Conservation (phyloP, 192 early-diverging fungal genomes). For the Fimicolochytrium jonesii region DNA sequence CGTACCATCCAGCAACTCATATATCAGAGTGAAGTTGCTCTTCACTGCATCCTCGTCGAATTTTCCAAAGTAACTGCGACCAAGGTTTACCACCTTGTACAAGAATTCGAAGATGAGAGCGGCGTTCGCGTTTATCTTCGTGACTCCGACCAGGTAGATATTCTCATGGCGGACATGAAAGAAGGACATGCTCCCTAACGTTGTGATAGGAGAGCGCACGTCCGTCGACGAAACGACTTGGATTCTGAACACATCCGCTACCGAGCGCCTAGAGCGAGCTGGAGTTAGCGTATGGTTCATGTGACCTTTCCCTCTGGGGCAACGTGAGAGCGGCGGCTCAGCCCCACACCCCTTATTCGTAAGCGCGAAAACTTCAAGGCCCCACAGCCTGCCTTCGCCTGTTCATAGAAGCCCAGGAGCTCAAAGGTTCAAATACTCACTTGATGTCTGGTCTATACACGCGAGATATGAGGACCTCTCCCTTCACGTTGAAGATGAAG, state of each 20-base stretch:
- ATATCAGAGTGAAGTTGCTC: constrained; percentile 52
- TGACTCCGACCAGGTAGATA: constrained; percentile 88
- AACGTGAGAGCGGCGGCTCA: too few species aligned
- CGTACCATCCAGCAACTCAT: constrained; percentile 51
- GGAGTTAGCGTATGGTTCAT: too few species aligned
- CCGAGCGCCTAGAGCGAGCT: constrained; percentile 92
- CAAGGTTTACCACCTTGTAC: constrained; percentile 77
- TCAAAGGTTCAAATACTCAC: too few species aligned
- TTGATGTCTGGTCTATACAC: constrained; percentile 93
- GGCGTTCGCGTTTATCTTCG: constrained; percentile 92
- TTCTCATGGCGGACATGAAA: constrained; percentile 98
- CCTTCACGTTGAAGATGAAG: constrained; percentile 98
- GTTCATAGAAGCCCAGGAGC: too few species aligned
- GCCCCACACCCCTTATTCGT: too few species aligned
- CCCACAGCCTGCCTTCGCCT: too few species aligned
- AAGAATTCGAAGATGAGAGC: constrained; percentile 91
- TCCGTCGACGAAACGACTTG: constrained; percentile 91
- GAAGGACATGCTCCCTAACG: constrained; percentile 85
- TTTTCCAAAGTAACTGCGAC: constrained; percentile 81
- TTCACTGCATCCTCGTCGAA: constrained; percentile 70
- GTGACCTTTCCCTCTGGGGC: too few species aligned
- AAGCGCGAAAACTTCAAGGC: too few species aligned
- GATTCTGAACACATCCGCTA: constrained; percentile 94
- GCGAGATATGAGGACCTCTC: constrained; percentile 95
- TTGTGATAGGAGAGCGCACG: constrained; percentile 79